A percentile compares a stretch with the other conserved stretches of the same genome.
phyloP scores from a whole-genome alignment of 2,329 filamentous ascomycete species.

The Cladophialophora psammophila region DNA sequence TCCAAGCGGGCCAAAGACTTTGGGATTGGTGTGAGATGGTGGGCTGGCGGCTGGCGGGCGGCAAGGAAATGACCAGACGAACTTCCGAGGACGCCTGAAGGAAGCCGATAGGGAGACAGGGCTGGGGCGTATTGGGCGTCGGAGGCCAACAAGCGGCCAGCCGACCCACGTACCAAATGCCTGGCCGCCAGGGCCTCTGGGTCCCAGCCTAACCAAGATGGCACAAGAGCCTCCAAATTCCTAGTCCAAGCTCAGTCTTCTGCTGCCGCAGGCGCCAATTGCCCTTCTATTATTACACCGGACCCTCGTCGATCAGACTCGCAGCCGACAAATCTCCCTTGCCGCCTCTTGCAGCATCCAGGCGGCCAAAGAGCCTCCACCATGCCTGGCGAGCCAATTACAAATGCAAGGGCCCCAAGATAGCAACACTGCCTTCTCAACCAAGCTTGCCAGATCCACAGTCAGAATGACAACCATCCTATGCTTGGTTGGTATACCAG shows the following conservation, averaged over 20 bases:
- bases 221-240: constrained; percentile 16
- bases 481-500: constrained; percentile 30
- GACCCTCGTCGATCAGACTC: constrained; percentile 19
- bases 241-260: background rate
- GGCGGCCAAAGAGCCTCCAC: constrained; percentile 27
- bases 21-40: constrained; percentile 19
- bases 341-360: constrained; percentile 34
- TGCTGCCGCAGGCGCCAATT: constrained; percentile 29
- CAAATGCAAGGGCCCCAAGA: constrained; percentile 27
- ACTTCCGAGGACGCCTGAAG: constrained; percentile 17
- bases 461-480: constrained; percentile 28
- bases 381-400: constrained; percentile 25
- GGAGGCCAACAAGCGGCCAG: constrained; percentile 23
- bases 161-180: background rate
- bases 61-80: constrained; percentile 31
- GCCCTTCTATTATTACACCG: constrained; percentile 29
- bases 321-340: constrained; percentile 34
- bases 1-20: background rate
- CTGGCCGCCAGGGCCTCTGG: background rate
- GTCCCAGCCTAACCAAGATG: constrained; percentile 19
- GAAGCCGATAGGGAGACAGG: constrained; percentile 26
- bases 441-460: constrained; percentile 11
- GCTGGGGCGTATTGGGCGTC: constrained; percentile 1
- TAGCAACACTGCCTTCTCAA: constrained; percentile 33
- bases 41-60: constrained; percentile 29